A percentile compares a stretch with the other conserved stretches of the same genome.
These are phyloP conservation scores for Pythium myriotylum DNA, from an alignment of 352 stramenopile species.

Conservation along the genomic window DNA sequence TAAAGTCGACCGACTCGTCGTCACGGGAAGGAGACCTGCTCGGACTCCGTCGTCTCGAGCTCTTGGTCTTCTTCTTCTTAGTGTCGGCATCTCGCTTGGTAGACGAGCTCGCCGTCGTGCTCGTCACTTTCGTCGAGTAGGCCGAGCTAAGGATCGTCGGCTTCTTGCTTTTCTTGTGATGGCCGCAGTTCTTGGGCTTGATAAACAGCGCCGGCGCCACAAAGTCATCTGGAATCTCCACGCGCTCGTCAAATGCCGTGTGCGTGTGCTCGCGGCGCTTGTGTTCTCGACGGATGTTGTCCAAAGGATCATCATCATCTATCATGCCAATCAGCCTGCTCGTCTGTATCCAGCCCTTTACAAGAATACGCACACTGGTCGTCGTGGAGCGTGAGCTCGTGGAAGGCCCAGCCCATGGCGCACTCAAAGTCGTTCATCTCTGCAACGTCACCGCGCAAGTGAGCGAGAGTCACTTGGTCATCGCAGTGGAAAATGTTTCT, in stretches of 20 bases:
- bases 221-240: constrained; percentile 49
- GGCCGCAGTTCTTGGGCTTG: background rate
- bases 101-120: too few species aligned
- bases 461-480: too few species aligned
- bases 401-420: constrained; percentile 65
- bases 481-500: too few species aligned
- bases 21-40: constrained; percentile 6
- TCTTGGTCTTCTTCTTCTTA: background rate
- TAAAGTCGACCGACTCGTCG: constrained; percentile 52
- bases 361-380: constrained; percentile 18
- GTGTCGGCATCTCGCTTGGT: background rate
- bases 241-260: constrained; percentile 38
- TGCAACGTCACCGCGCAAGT: constrained; percentile 12
- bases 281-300: constrained; percentile 13
- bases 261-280: constrained; percentile 31
- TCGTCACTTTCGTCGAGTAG: constrained; percentile 11
- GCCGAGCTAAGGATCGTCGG: constrained; percentile 23
- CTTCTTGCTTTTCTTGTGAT: constrained; percentile 23
- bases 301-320: constrained; percentile 8
- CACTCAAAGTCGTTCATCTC: constrained; percentile 63
- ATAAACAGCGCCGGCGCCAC: constrained; percentile 31
- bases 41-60: background rate
- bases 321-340: too few species aligned
- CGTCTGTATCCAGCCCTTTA: too few species aligned
- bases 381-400: constrained; percentile 24